Conservation (phyloP, 2,329 filamentous ascomycete species). For the Xylaria sp. region DNA sequence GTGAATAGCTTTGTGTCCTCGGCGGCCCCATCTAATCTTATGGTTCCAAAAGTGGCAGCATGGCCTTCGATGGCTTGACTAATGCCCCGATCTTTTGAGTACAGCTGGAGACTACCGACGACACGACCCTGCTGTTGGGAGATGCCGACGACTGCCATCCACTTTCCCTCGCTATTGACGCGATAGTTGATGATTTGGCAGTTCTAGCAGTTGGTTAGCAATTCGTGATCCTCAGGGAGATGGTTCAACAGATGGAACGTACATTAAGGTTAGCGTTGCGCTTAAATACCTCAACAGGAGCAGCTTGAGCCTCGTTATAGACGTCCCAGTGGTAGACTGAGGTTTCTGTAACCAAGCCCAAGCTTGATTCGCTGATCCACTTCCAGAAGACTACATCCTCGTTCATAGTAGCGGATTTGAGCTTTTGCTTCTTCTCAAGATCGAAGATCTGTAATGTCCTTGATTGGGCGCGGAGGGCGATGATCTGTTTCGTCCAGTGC, state of each 20-base stretch:
- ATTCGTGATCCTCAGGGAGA: constrained; percentile 36
- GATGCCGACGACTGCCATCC: constrained; percentile 98
- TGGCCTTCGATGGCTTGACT: constrained; percentile 99
- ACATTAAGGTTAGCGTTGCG: constrained; percentile 90
- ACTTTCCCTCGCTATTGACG: constrained; percentile 93
- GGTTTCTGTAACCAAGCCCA: constrained; percentile 91
- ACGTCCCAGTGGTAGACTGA: constrained; percentile 99
- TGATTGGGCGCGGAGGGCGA: constrained; percentile 93
- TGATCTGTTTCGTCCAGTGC: constrained; percentile 97
- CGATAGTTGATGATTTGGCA: constrained; percentile 99
- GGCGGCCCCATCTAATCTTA: constrained; percentile 88
- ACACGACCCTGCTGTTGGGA: constrained; percentile 93
- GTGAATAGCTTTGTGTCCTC: constrained; percentile 96
- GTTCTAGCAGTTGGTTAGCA: constrained; percentile 64
- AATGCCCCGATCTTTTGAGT: constrained; percentile 94
- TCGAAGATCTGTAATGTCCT: constrained; percentile 98
- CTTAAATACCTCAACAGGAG: constrained; percentile 92
- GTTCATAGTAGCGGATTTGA: constrained; percentile 96
- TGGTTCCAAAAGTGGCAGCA: constrained; percentile 90
- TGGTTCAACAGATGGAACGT: constrained; percentile 54
- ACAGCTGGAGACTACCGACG: constrained; percentile 95
- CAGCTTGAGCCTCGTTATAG: constrained; percentile 81
- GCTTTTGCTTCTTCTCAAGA: constrained; percentile 89
- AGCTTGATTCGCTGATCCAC: constrained; percentile 90
- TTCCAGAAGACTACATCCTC: constrained; percentile 99